Base-by-base conservation (phyloP, 768 basidiomycete species). In the Candolleomyces eurysporus region DNA sequence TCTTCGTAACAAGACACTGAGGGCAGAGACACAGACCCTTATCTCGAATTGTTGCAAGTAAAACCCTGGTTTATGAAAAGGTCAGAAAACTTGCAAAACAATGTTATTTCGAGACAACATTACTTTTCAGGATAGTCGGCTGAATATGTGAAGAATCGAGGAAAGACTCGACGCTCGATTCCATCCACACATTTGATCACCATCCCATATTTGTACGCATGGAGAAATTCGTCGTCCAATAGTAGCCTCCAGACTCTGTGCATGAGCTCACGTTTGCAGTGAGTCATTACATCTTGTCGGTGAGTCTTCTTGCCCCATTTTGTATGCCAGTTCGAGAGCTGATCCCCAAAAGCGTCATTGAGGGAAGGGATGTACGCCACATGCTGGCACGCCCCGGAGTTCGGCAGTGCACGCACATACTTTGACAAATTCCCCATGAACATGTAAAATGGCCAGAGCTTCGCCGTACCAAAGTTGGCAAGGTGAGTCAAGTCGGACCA, bases 21-120 rank as follows among this genome's bases (percentile, higher is more conserved):
- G 75, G 75, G 57, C 76, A 78, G 8, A 73, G 74, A 54, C 72
- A 80, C 1, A 63, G 21, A 0, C 76, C 80, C 17, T 72, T 70
- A 52, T 75, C 69, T n/a, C 70, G 65, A 14, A 81, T 71, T 13
- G 69, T 68, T 42, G 73, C 70, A 16, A 75, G 57, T 11, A 73
- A 60, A 53, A 69, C 66, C 49, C 74, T 53, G 19, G 4, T 2
- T 26, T 16, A 3, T 6, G 3, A 49, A 14, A 5, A 53, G 8
- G 22, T 31, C 71, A 51, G 32, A 45, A 57, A 32, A 53, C 16
- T 21, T 6, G 46, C 19, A 13, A 45, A 21, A 50, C n/a, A 31
- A 5, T 43, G 42, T 2, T 13, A n/a, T n/a, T 43, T 13, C 5
- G 2, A 55, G 4, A 60, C 42, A 2, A 26, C 26, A 26, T 43